Percentiles rank a stretch among this genome's conserved stretches.
These are phyloP conservation scores for Spathaspora girioi DNA, from an alignment of 805 yeast species.

Conservation along the genomic window DNA sequence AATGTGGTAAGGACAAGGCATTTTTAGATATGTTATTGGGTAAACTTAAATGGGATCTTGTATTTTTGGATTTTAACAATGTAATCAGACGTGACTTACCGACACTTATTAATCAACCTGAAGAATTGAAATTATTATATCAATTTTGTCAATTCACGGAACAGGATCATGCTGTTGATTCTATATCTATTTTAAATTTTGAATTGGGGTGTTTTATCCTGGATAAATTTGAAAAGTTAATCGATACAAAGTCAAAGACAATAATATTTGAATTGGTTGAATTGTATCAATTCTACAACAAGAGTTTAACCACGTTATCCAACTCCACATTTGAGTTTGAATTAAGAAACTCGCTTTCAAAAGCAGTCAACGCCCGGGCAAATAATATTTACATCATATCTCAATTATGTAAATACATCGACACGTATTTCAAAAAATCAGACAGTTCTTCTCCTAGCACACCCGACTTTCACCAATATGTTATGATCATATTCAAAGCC, in stretches of 20 bases:
- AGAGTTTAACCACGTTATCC: conserved; percentile 14
- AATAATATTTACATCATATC: conserved; percentile 14
- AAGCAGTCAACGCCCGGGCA: conserved; percentile 13
- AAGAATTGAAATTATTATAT: conserved; percentile 13
- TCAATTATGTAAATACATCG: conserved; percentile 30
- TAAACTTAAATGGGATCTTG: conserved; percentile 26
- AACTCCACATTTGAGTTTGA: conserved; percentile 23
- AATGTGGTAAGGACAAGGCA: conserved; percentile 13
- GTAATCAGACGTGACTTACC: conserved; percentile 20
- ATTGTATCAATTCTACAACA: conserved; percentile 9
- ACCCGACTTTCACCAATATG: conserved; percentile 15
- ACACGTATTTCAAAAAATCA: conserved; percentile 18
- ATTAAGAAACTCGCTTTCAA: conserved; percentile 24
- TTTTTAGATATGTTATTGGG: conserved; percentile 16
- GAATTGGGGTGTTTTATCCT: conserved; percentile 21
- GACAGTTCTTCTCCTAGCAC: conserved; percentile 6
- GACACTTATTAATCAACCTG: conserved; percentile 11
- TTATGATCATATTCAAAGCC: conserved; percentile 26
- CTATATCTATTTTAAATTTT: conserved; percentile 16
- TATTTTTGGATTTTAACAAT: conserved; percentile 23
- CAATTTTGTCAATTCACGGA: conserved; percentile 16
- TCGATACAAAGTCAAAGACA: conserved; percentile 1
- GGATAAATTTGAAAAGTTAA: conserved; percentile 4
- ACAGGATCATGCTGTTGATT: conserved; percentile 17
- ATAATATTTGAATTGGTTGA: conserved; percentile 9